A percentile compares a stretch with the other conserved stretches of the same genome.
Evolutionary conservation across 768 basidiomycete genomes (phyloP).

Genomic region (Floccularia luteovirens): DNA sequence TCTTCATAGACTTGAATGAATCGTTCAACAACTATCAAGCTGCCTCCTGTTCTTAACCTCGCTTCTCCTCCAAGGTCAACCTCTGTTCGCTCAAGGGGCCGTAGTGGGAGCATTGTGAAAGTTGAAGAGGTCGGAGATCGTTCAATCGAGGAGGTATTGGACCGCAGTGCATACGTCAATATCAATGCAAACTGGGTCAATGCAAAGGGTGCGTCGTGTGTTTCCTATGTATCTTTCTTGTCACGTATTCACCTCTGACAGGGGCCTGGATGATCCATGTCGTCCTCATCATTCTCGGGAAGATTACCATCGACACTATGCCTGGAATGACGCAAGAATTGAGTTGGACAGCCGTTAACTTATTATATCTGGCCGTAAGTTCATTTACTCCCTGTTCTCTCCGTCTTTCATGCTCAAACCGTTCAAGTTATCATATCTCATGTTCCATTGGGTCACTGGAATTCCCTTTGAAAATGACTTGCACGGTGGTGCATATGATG

Average conservation of each 20-base stretch:
- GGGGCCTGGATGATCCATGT: slow-evolving; percentile 98
- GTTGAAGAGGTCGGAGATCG: slow-evolving; percentile 76
- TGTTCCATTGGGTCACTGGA: slow-evolving; percentile 98
- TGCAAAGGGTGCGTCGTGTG: slow-evolving; percentile 58
- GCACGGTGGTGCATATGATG: slow-evolving; percentile 93
- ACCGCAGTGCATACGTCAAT: slow-evolving; percentile 76
- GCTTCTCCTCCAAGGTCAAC: slow-evolving; percentile 17
- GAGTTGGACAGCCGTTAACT: slow-evolving; percentile 92
- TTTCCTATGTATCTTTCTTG: slow-evolving; percentile 2
- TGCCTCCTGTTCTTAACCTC: slow-evolving; percentile 45
- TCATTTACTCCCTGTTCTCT: neutral
- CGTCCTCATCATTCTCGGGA: slow-evolving; percentile 83
- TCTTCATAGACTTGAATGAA: slow-evolving; percentile 28
- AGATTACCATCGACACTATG: slow-evolving; percentile 88
- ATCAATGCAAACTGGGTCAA: slow-evolving; percentile 94
- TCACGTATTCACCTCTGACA: slow-evolving; percentile 18
- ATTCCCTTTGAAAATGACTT: slow-evolving; percentile 88
- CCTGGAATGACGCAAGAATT: slow-evolving; percentile 92
- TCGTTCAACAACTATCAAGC: slow-evolving; percentile 45
- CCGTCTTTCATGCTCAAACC: neutral
- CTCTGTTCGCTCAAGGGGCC: slow-evolving; percentile 34
- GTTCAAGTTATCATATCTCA: slow-evolving; percentile 83
- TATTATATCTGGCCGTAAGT: slow-evolving; percentile 85
- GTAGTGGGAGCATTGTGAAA: slow-evolving; percentile 75
- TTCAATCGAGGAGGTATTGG: slow-evolving; percentile 65